These are phyloP conservation scores for Aureobasidium zeae DNA, from an alignment of 2,329 filamentous ascomycete species.

Conservation along the genomic window DNA sequence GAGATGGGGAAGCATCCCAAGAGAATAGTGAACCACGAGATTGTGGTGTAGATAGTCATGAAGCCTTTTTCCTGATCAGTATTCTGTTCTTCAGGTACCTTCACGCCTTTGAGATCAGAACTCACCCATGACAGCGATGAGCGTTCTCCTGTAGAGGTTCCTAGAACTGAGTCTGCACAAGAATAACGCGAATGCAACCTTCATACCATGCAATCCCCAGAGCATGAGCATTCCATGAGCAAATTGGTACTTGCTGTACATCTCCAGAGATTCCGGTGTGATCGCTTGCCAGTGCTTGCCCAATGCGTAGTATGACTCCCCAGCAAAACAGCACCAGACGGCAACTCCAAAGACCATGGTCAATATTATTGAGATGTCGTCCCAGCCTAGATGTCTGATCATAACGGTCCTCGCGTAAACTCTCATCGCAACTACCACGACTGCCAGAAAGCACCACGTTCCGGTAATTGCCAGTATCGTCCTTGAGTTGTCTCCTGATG, in stretches of 20 bases:
- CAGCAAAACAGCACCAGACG: conserved; percentile 35
- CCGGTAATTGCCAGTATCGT: conserved; percentile 18
- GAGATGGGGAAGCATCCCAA: conserved; percentile 40
- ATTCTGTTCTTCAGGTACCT: conserved; percentile 1
- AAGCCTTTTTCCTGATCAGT: conserved; percentile 29
- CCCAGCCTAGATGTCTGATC: conserved; percentile 40
- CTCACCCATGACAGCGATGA: conserved; percentile 37
- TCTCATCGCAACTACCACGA: conserved; percentile 14
- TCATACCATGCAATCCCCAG: conserved; percentile 37
- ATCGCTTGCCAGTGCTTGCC: conserved; percentile 35
- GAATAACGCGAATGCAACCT: conserved; percentile 41
- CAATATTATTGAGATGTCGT: conserved; percentile 40
- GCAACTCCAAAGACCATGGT: conserved; percentile 31
- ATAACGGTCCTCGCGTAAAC: conserved; percentile 35
- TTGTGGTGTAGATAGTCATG: conserved; percentile 34
- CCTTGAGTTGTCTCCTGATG: conserved; percentile 14
- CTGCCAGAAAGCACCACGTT: conserved; percentile 17
- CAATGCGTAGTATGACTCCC: conserved; percentile 38
- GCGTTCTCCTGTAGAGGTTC: conserved; percentile 33
- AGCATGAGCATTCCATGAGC: conserved; percentile 41
- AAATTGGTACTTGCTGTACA: conserved; percentile 36
- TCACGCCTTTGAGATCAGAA: background rate
- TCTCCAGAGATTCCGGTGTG: conserved; percentile 24
- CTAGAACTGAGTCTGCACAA: conserved; percentile 36
- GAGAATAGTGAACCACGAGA: conserved; percentile 38